Percentiles rank a stretch among this genome's conserved stretches.
Evolutionary conservation across 306 rosid genomes (phyloP).

Genomic region (Clitoria ternatea): DNA sequence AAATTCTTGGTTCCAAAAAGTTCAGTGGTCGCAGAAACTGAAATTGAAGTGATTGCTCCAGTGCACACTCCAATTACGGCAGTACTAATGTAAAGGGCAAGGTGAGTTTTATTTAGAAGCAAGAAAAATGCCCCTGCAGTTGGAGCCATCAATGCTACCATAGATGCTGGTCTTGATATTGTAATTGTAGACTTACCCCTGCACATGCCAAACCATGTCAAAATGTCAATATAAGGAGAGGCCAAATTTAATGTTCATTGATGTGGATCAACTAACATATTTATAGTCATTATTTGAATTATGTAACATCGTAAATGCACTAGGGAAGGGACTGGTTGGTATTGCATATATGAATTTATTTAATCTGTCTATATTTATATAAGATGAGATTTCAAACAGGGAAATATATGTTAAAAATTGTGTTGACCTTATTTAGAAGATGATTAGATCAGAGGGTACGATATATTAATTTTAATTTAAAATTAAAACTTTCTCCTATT

Average conservation of each 20-base stretch:
- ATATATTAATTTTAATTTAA: too few species aligned
- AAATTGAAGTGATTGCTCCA: constrained; percentile 72
- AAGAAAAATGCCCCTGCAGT: constrained; percentile 56
- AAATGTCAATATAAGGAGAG: neutral
- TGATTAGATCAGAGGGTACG: too few species aligned
- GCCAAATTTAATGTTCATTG: neutral
- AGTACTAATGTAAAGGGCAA: constrained; percentile 42
- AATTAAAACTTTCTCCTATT: too few species aligned
- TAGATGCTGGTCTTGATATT: constrained; percentile 53
- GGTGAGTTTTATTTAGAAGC: constrained; percentile 36
- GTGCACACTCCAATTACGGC: constrained; percentile 64
- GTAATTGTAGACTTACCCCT: constrained; percentile 38
- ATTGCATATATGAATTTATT: neutral
- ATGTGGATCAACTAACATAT: constrained; percentile 29
- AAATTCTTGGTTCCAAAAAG: constrained; percentile 61
- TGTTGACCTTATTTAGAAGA: too few species aligned
- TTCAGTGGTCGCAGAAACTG: constrained; percentile 63
- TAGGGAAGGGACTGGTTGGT: neutral
- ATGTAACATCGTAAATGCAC: constrained; percentile 8
- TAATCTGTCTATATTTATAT: too few species aligned
- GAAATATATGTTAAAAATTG: too few species aligned
- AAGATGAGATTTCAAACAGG: too few species aligned
- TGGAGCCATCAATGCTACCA: constrained; percentile 45
- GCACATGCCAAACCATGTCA: neutral
- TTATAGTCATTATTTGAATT: neutral